These are phyloP conservation scores for Tolypocladium pustulatum DNA, from an alignment of 2,329 filamentous ascomycete genomes.

Conservation along the genomic window DNA sequence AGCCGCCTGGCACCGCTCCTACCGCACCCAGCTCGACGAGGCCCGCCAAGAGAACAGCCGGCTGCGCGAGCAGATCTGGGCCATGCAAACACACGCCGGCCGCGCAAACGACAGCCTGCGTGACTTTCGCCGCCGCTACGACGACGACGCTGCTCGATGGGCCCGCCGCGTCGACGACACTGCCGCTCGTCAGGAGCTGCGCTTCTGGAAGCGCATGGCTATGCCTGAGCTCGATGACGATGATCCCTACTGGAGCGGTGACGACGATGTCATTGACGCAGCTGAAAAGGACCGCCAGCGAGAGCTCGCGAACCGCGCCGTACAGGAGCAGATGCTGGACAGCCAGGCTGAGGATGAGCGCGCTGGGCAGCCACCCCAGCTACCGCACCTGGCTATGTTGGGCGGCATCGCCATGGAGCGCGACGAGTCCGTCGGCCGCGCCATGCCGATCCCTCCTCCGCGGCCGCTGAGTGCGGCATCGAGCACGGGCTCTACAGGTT, in stretches of 20 bases:
- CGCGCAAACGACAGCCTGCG: slow-evolving; percentile 48
- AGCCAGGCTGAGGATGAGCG: slow-evolving; percentile 22
- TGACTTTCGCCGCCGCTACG: slow-evolving; percentile 43
- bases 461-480: slow-evolving; percentile 28
- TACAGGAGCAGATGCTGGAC: slow-evolving; percentile 25
- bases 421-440: slow-evolving; percentile 18
- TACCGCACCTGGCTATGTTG: slow-evolving; percentile 15
- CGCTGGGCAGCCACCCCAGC: slow-evolving; percentile 17
- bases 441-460: slow-evolving; percentile 19
- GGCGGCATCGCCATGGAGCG: slow-evolving; percentile 29
- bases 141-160: slow-evolving; percentile 45
- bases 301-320: slow-evolving; percentile 36
- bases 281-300: slow-evolving; percentile 47
- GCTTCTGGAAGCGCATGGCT: slow-evolving; percentile 58
- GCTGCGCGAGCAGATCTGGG: slow-evolving; percentile 55
- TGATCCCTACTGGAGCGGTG: slow-evolving; percentile 52
- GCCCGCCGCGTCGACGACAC: slow-evolving; percentile 41
- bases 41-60: slow-evolving; percentile 53
- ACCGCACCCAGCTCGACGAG: slow-evolving; percentile 54
- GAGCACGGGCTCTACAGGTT: slow-evolving; percentile 31
- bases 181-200: slow-evolving; percentile 45
- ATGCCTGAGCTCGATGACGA: slow-evolving; percentile 50
- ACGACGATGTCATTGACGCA: slow-evolving; percentile 52
- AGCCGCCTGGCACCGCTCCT: slow-evolving; percentile 54
- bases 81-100: slow-evolving; percentile 52